Evolutionary conservation across 2,329 filamentous ascomycete genomes (phyloP), one percentile per base, ranked within the genome.

Genomic region (Tolypocladium guangdongense): DNA sequence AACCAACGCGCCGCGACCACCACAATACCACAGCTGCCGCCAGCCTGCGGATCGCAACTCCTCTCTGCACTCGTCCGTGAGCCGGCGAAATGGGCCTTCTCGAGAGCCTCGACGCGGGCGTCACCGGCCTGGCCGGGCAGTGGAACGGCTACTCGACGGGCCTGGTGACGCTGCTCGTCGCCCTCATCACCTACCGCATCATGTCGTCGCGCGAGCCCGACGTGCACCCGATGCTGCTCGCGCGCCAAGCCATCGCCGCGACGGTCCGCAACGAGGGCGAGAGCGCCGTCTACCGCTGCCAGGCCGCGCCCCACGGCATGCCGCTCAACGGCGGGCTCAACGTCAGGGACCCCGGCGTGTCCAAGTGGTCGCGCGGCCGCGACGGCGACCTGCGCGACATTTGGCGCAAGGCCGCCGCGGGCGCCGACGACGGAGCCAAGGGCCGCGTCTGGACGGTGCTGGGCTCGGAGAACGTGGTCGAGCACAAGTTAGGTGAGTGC

Each of bases 331-430:
- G 78, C 38, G 89, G 90, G 5, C 75, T 95, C 49, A 89, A 88
- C 60, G 87, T 97, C 54, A 92, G 90, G 72, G 87, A 90, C 52
- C 73, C 85, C 0, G 87, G 85, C 45, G 82, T 86, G 47, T 86
- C 88, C 48, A 90, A 90, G 71, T 96, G 91, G 88, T 79, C 86
- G 11, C 76, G 79, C 54, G 92, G 92, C 49, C 84, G 87, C 53
- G 85, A 95, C 68, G 93, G 93, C 46, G 92, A 99, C 63, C 74
- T 99, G 59, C 81, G 92, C 52, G 92, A 99, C 69, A 77, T 99
- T 54, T 99, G 93, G 93, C 82, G 85, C 58, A 80, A 81, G 63
- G 87, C 83, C 43, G 76, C 84, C 11, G 76, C 76, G 53, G 89
- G 67, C 36, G 80, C 83, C 53, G 81, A 83, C 37, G 80, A 84